A percentile compares a stretch with the other conserved stretches of the same genome.
Evolutionary conservation across 352 stramenopile species (phyloP).

Genomic region (Blastocystis sp.): DNA sequence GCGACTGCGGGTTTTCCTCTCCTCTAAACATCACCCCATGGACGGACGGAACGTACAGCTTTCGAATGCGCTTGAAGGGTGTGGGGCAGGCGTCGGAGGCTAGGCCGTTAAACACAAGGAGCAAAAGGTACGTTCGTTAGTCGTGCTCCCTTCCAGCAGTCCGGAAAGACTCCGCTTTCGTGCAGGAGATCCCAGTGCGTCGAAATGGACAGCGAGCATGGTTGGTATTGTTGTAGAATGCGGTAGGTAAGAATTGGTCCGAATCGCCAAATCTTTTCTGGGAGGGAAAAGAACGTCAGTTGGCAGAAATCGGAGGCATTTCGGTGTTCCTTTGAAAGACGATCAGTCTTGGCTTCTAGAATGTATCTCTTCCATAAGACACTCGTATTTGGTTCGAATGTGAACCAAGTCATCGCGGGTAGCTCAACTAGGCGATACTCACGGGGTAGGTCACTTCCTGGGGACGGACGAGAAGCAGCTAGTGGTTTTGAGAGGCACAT

Average conservation of each 20-base stretch:
- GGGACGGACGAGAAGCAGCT: slow-evolving; percentile 35
- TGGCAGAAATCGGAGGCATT: not conserved
- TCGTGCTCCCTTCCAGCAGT: not conserved
- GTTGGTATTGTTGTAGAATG: not conserved
- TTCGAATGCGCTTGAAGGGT: slow-evolving; percentile 20
- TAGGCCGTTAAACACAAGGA: not conserved
- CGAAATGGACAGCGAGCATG: not conserved
- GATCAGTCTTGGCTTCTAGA: not conserved
- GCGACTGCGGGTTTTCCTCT: not conserved
- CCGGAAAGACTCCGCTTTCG: not conserved
- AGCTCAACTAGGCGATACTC: not conserved
- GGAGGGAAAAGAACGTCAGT: not conserved
- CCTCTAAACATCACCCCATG: not conserved
- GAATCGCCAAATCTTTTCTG: not conserved
- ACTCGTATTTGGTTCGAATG: not conserved
- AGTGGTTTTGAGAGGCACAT: slow-evolving; percentile 35
- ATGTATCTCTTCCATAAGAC: not conserved
- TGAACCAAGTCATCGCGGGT: not conserved
- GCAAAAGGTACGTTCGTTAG: not conserved
- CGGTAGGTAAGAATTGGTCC: too few relatives aligned
- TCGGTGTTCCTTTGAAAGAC: not conserved
- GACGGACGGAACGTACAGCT: not conserved
- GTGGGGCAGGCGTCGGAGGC: not conserved
- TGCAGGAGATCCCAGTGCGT: not conserved
- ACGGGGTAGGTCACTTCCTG: slow-evolving; percentile 34